Percentiles rank a stretch among this genome's conserved stretches.
These are phyloP conservation scores for Cercospora zeina DNA, from an alignment of 2,329 filamentous ascomycete genomes.

Conservation along the genomic window DNA sequence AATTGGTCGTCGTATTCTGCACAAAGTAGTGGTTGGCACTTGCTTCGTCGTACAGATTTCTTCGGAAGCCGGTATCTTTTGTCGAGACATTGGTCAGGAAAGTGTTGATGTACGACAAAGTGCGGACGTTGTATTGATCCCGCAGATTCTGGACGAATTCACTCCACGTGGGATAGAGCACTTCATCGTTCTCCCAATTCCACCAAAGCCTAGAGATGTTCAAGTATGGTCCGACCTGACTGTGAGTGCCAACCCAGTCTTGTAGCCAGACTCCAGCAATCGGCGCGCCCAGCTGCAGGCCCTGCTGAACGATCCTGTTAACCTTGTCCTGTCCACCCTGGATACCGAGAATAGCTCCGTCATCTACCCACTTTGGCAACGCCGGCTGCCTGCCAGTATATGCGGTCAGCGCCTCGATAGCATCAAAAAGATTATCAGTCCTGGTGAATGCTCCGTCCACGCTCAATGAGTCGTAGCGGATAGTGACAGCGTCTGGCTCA, in stretches of 20 bases:
- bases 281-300: slow-evolving; percentile 37
- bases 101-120: slow-evolving; percentile 41
- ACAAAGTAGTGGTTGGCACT: slow-evolving; percentile 38
- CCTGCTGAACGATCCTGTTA: slow-evolving; percentile 39
- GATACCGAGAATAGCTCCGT: slow-evolving; percentile 43
- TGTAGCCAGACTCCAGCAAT: slow-evolving; percentile 44
- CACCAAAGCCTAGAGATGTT: slow-evolving; percentile 44
- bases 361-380: slow-evolving; percentile 38
- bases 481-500: slow-evolving; percentile 25
- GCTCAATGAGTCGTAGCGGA: slow-evolving; percentile 33
- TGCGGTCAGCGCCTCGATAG: slow-evolving; percentile 40
- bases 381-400: slow-evolving; percentile 42
- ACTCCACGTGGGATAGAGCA: slow-evolving; percentile 42
- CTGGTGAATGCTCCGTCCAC: slow-evolving; percentile 31
- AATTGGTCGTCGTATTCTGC: slow-evolving; percentile 41
- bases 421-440: slow-evolving; percentile 36
- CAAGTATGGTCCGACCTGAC: slow-evolving; percentile 40
- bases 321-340: slow-evolving; percentile 44
- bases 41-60: slow-evolving; percentile 41
- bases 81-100: slow-evolving; percentile 43
- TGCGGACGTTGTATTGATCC: slow-evolving; percentile 38
- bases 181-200: slow-evolving; percentile 44
- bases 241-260: slow-evolving; percentile 43
- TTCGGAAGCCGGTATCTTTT: slow-evolving; percentile 38
- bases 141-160: slow-evolving; percentile 41